Evolutionary conservation across 352 stramenopile genomes (phyloP).

Genomic region (Phytophthora megakarya): DNA sequence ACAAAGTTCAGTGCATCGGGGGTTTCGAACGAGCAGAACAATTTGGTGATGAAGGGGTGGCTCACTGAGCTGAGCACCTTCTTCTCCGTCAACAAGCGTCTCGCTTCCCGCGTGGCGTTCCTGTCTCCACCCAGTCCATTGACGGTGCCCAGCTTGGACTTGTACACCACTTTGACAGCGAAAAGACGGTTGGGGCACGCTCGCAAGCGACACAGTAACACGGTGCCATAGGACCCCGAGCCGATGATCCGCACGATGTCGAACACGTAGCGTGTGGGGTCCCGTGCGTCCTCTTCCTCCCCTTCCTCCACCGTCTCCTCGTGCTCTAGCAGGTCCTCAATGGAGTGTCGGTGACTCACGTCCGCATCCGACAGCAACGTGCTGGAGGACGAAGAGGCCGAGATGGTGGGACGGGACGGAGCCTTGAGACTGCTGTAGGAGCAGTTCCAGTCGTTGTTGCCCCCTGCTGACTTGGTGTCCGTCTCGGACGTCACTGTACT

Average conservation of each 20-base stretch:
- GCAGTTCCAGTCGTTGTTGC: slow-evolving; percentile 45
- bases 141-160: slow-evolving; percentile 57
- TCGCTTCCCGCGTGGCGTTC: slow-evolving; percentile 48
- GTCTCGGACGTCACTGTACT: slow-evolving; percentile 12
- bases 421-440: slow-evolving; percentile 35
- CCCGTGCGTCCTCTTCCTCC: slow-evolving; percentile 22
- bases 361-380: slow-evolving; percentile 53
- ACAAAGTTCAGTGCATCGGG: slow-evolving; percentile 97
- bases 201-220: slow-evolving; percentile 64
- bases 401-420: slow-evolving; percentile 34
- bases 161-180: slow-evolving; percentile 80
- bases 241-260: slow-evolving; percentile 79
- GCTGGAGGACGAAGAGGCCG: slow-evolving; percentile 53
- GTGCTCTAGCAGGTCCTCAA: slow-evolving; percentile 37
- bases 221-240: slow-evolving; percentile 77
- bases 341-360: slow-evolving; percentile 26
- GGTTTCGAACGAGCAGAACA: slow-evolving; percentile 94
- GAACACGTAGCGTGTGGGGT: slow-evolving; percentile 51
- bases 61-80: slow-evolving; percentile 94
- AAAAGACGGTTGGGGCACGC: slow-evolving; percentile 51
- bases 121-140: slow-evolving; percentile 33
- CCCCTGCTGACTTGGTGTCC: slow-evolving; percentile 11
- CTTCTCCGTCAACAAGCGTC: slow-evolving; percentile 95
- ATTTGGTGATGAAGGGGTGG: slow-evolving; percentile 98
- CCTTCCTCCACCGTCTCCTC: slow-evolving; percentile 33